Evolutionary conservation across 805 yeast genomes (phyloP).

Genomic region (Barnettozyma populi): DNA sequence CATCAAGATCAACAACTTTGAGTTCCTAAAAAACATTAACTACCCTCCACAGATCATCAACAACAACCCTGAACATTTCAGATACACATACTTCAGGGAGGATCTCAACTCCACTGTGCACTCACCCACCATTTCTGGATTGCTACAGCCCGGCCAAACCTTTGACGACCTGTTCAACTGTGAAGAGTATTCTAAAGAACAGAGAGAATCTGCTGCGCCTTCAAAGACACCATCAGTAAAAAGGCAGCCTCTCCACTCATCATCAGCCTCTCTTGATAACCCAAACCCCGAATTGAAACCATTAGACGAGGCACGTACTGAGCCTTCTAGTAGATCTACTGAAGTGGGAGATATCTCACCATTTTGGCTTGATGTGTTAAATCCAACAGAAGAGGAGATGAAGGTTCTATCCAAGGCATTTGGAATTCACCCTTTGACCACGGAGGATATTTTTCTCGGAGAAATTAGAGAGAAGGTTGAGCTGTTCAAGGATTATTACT

Average conservation of each 20-base stretch:
- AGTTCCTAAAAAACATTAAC: constrained; percentile 24
- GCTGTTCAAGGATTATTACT: constrained; percentile 82
- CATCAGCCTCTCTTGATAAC: constrained; percentile 9
- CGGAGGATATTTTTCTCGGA: constrained; percentile 90
- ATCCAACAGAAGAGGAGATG: constrained; percentile 97
- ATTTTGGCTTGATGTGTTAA: constrained; percentile 89
- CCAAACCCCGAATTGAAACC: constrained; percentile 4
- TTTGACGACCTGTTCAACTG: constrained; percentile 61
- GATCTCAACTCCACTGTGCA: constrained; percentile 86
- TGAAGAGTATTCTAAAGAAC: constrained; percentile 25
- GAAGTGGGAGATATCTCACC: constrained; percentile 44
- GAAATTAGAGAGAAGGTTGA: constrained; percentile 96
- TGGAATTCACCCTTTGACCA: constrained; percentile 93
- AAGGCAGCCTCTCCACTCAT: neutral
- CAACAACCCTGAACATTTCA: constrained; percentile 48
- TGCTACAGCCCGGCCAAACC: constrained; percentile 55
- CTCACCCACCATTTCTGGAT: constrained; percentile 81
- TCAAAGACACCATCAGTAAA: constrained; percentile 6
- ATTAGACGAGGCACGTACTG: constrained; percentile 2
- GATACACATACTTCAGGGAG: constrained; percentile 91
- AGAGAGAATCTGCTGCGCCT: neutral
- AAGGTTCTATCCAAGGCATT: constrained; percentile 84
- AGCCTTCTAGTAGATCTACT: neutral
- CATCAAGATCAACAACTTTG: constrained; percentile 15
- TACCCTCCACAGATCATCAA: constrained; percentile 41